Percentiles rank a stretch among this genome's conserved stretches.
Conservation (phyloP, 1,139 yeast species). For the Candida tropicalis region DNA sequence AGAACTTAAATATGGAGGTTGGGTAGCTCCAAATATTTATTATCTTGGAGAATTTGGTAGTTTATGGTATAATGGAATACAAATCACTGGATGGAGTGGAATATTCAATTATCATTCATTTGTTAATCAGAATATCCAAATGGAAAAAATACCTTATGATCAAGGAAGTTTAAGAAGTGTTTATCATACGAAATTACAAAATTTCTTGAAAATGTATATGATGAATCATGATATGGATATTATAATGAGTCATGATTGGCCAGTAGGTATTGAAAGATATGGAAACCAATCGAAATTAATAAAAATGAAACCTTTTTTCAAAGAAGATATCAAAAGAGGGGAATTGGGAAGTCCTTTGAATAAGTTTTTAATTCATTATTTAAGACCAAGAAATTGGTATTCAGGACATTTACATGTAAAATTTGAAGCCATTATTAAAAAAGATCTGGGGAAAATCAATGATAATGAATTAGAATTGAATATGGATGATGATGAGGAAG, state of each 20-base stretch:
- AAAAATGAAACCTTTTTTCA: conserved; percentile 65
- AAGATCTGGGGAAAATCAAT: conserved; percentile 16
- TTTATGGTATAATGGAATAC: conserved; percentile 70
- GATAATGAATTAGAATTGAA: conserved; percentile 32
- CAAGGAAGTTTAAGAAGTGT: conserved; percentile 51
- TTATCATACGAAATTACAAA: conserved; percentile 75
- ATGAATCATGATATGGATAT: conserved; percentile 45
- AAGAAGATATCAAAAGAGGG: conserved; percentile 58
- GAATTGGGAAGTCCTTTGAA: conserved; percentile 79
- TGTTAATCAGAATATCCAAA: conserved; percentile 23
- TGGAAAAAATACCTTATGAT: conserved; percentile 54
- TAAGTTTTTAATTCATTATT: conserved; percentile 49
- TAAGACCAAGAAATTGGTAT: conserved; percentile 78
- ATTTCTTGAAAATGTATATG: conserved; percentile 56
- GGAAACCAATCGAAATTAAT: conserved; percentile 61
- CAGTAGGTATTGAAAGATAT: conserved; percentile 68
- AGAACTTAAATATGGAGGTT: conserved; percentile 85
- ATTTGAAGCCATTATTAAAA: conserved; percentile 55
- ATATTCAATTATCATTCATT: conserved; percentile 60
- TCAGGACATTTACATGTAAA: conserved; percentile 87
- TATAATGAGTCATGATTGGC: conserved; percentile 92
- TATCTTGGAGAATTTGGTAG: conserved; percentile 81
- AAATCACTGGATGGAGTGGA: conserved; percentile 85
- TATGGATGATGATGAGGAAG: conserved; percentile 24
- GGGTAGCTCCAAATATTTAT: conserved; percentile 92